These are phyloP conservation scores for Paramecium primaurelia DNA, from an alignment of 73 alveolate genomes.

Conservation along the genomic window DNA sequence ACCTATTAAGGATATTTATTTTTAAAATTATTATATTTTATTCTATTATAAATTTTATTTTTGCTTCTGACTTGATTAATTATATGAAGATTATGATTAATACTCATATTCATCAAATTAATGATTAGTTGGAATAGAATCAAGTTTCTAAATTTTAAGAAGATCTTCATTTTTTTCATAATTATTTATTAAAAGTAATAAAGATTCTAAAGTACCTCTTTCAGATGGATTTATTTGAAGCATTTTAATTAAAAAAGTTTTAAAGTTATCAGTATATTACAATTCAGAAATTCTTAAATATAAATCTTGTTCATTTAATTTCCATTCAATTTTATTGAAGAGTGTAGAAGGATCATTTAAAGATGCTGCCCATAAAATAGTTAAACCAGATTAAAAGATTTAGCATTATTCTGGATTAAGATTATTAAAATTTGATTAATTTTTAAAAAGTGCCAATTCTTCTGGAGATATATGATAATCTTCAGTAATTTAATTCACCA, in stretches of 20 bases:
- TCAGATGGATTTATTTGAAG: background rate
- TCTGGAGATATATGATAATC: constrained; percentile 35
- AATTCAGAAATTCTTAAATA: background rate
- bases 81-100: background rate
- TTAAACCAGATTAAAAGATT: background rate
- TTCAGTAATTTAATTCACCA: background rate
- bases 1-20: background rate
- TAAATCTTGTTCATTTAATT: background rate
- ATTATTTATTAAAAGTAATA: background rate
- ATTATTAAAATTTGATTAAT: background rate
- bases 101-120: background rate
- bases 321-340: background rate
- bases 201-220: background rate
- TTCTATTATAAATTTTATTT: background rate
- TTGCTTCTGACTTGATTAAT: background rate
- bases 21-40: background rate
- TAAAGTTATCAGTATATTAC: background rate
- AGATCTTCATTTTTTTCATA: background rate
- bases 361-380: constrained; percentile 20
- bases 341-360: background rate
- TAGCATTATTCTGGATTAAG: constrained; percentile 3
- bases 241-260: background rate
- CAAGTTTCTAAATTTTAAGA: background rate
- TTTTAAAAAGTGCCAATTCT: background rate
- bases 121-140: background rate